Conservation (phyloP, 2,329 filamentous ascomycete species). For the Nemania bipapillata region DNA sequence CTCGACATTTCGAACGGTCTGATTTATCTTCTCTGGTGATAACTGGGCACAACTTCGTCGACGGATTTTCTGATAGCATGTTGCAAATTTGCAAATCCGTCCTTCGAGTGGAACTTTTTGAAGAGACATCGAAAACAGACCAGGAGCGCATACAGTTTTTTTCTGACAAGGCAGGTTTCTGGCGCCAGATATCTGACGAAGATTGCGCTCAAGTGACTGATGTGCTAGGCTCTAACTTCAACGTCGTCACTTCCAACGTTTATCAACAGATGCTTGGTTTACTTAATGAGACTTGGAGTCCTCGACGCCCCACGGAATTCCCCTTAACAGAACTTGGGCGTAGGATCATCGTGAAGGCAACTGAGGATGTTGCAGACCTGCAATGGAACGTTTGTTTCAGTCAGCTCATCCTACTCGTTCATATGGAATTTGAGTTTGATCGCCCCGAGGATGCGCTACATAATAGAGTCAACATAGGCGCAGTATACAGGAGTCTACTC, state of each 20-base stretch:
- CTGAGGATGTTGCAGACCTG: constrained; percentile 79
- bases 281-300: constrained; percentile 58
- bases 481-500: constrained; percentile 75
- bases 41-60: constrained; percentile 75
- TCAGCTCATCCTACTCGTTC: constrained; percentile 82
- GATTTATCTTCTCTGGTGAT: constrained; percentile 70
- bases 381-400: constrained; percentile 82
- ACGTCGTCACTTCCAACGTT: constrained; percentile 64
- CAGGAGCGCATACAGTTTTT: constrained; percentile 80
- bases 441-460: constrained; percentile 74
- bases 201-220: constrained; percentile 77
- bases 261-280: constrained; percentile 65
- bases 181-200: constrained; percentile 82
- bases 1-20: constrained; percentile 60
- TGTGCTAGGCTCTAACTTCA: constrained; percentile 74
- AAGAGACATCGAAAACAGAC: constrained; percentile 75
- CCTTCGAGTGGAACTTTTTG: constrained; percentile 77
- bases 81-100: constrained; percentile 73
- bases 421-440: constrained; percentile 86
- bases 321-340: constrained; percentile 80
- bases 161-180: constrained; percentile 81
- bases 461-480: constrained; percentile 71
- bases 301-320: constrained; percentile 43
- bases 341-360: constrained; percentile 77
- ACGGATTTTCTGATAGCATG: constrained; percentile 75